Evolutionary conservation across 106 monocot genomes (phyloP).

Genomic region (Apostasia shenzhenica): DNA sequence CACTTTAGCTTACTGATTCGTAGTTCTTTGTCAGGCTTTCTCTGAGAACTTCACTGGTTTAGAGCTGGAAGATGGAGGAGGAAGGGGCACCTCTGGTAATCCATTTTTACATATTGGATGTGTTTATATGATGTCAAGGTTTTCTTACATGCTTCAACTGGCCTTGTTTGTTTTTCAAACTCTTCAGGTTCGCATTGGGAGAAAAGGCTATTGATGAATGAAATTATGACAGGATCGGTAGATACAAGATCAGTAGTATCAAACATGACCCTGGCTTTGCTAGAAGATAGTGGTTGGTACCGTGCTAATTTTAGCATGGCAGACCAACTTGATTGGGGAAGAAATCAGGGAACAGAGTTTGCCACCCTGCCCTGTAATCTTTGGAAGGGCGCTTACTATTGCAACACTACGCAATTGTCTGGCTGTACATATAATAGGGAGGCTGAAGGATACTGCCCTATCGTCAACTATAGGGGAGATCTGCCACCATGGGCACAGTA

Average conservation of each 20-base stretch:
- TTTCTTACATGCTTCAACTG: not conserved
- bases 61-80: constrained; percentile 98
- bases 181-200: constrained; percentile 94
- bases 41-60: constrained; percentile 96
- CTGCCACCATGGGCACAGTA: constrained; percentile 93
- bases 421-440: constrained; percentile 99
- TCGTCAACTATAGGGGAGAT: constrained; percentile 84
- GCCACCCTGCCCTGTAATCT: constrained; percentile 70
- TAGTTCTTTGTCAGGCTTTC: constrained; percentile 43
- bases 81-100: constrained; percentile 92
- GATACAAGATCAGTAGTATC: constrained; percentile 98
- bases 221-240: constrained; percentile 99
- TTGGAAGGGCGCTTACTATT: constrained; percentile 94
- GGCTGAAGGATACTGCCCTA: constrained; percentile 99
- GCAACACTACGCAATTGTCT: constrained; percentile 88
- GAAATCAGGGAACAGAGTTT: constrained; percentile 96
- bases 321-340: constrained; percentile 88
- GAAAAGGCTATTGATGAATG: constrained; percentile 98
- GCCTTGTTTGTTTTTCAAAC: not conserved
- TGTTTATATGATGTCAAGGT: not conserved
- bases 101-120: not conserved
- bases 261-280: constrained; percentile 93
- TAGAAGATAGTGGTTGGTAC: constrained; percentile 99
- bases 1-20: not conserved
- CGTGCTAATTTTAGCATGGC: constrained; percentile 98